Evolutionary conservation across 768 basidiomycete species (phyloP), one percentile per base, ranked within the genome.

Genomic region (Podaxis sp.): DNA sequence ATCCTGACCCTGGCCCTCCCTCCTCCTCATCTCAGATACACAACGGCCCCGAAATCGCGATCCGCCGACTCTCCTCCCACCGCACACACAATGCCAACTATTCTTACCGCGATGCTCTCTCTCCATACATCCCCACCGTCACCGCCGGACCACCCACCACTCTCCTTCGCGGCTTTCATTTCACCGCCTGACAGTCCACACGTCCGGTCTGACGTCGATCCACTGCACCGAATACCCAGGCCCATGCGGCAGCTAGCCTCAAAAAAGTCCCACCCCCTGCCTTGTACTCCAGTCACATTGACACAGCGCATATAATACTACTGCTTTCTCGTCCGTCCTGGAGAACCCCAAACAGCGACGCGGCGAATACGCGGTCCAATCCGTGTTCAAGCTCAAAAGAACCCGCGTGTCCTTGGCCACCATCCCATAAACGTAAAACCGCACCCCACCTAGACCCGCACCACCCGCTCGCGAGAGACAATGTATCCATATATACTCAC

Each of bases 1-100:
- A 74, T 53, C 38, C 14, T 66, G 73, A 71, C 73, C 74, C 74
- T 74, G 73, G 21, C 68, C 66, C 61, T 28, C 37, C 44, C 23
- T 23, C 23, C 23, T 23, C 44, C 27, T 57, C 47, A 59, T 56
- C 60, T 46, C 51, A 59, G 58, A 59, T 59, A 16, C 60, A 28
- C 47, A 52, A 21, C 63, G 46, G 50, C 32, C 44, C 60, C 53
- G 47, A 62, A 37, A 62, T 62, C 63, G 61, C 65, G 58, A 55
- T 63, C 66, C 58, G 56, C 55, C 56, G 47, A 54, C 40, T 36
- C 56, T 50, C 55, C 37, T 50, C 37, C 46, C 63, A 27, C 47
- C 46, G 40, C 47, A 18, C 44, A 18, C 44, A 11, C 44, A 14
- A n/a, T 18, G n/a, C 16, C 7, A 42, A 7, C 55, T 37, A 46